A percentile compares a stretch with the other conserved stretches of the same genome.
These are phyloP conservation scores for Lipomyces oligophaga DNA, from an alignment of 805 yeast genomes.

Conservation along the genomic window DNA sequence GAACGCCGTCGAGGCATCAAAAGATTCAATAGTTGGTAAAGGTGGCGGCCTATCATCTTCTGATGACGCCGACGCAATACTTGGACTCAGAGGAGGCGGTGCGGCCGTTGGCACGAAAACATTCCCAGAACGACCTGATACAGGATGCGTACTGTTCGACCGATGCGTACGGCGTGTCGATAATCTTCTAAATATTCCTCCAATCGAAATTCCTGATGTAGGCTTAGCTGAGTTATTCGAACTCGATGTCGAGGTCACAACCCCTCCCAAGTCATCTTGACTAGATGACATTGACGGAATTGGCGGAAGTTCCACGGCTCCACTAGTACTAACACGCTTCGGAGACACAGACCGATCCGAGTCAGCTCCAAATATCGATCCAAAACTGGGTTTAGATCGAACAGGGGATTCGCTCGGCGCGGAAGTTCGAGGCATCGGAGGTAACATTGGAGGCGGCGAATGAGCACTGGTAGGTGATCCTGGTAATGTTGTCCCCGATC, in stretches of 20 bases:
- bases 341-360: constrained; percentile 20
- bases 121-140: background rate
- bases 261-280: constrained; percentile 4
- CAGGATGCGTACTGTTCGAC: constrained; percentile 8
- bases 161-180: constrained; percentile 24
- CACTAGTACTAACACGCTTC: too few relatives aligned
- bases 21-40: constrained; percentile 18
- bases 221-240: background rate
- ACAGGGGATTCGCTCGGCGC: too few relatives aligned
- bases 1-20: constrained; percentile 2
- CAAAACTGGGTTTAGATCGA: too few relatives aligned
- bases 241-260: background rate
- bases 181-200: constrained; percentile 22
- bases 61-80: constrained; percentile 10
- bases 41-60: constrained; percentile 24
- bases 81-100: constrained; percentile 10
- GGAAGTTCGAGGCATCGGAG: too few relatives aligned
- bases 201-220: constrained; percentile 17
- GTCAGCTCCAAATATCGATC: too few relatives aligned
- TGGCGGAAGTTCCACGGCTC: constrained; percentile 17
- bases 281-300: constrained; percentile 13
- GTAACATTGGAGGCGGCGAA: too few relatives aligned
- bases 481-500: too few relatives aligned
- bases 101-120: constrained; percentile 11
- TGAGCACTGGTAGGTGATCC: too few relatives aligned